phyloP scores from a whole-genome alignment of 257 asterid genomes.

The Solanum paucissectum region DNA sequence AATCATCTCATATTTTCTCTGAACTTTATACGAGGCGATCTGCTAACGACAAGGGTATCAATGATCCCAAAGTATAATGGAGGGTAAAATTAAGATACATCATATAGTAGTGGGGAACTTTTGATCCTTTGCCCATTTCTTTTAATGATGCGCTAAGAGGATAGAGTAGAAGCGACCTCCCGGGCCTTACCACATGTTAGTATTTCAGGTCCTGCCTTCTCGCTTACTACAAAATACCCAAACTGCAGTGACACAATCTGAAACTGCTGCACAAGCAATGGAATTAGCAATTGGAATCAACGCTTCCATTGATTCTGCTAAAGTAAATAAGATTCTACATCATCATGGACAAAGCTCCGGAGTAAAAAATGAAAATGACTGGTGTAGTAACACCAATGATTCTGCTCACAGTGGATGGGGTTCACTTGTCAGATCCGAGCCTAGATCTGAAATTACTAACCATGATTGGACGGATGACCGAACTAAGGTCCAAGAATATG shows the following conservation, averaged over 20 bases:
- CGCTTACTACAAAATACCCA: background rate
- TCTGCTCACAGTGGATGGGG: background rate
- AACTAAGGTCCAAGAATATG: background rate
- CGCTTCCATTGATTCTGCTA: background rate
- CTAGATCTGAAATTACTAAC: background rate
- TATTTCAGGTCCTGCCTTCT: background rate
- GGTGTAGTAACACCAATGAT: background rate
- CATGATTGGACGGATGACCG: background rate
- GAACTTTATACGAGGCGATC: background rate
- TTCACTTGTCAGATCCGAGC: background rate
- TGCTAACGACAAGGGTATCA: background rate
- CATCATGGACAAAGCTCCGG: background rate
- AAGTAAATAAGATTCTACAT: background rate
- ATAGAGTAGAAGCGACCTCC: background rate
- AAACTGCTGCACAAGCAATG: background rate
- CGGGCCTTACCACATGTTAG: background rate
- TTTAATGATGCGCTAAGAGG: background rate
- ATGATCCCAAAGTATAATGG: background rate
- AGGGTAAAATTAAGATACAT: background rate
- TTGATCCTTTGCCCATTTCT: background rate
- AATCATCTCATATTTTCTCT: background rate
- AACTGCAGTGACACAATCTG: background rate
- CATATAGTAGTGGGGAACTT: background rate
- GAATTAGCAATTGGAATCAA: background rate
- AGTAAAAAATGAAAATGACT: background rate